Evolutionary conservation across 768 basidiomycete genomes (phyloP).

Genomic region (Pisolithus sp.): DNA sequence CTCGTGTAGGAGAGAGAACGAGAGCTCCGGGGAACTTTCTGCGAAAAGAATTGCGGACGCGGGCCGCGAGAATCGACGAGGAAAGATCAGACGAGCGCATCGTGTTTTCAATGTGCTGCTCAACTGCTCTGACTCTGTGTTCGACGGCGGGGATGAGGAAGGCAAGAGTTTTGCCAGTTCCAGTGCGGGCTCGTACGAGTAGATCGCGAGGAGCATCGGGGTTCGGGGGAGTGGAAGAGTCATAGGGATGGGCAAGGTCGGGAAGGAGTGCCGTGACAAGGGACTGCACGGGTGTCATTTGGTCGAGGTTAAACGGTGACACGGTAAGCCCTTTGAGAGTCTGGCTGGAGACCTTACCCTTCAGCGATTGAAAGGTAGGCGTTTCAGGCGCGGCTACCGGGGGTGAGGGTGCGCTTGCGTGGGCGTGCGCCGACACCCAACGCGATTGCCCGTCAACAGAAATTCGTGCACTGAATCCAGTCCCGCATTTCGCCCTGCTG

Average conservation of each 20-base stretch:
- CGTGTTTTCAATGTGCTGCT: constrained; percentile 36
- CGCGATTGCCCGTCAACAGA: background rate
- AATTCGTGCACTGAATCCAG: background rate
- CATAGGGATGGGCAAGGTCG: constrained; percentile 50
- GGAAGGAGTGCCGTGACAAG: constrained; percentile 75
- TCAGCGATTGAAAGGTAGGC: constrained; percentile 31
- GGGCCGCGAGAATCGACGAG: constrained; percentile 25
- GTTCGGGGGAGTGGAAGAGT: constrained; percentile 15
- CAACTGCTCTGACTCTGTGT: constrained; percentile 57
- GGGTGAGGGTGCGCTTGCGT: background rate
- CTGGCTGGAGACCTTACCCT: constrained; percentile 31
- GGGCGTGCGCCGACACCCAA: background rate
- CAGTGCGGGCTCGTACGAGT: constrained; percentile 82
- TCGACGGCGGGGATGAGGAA: constrained; percentile 88
- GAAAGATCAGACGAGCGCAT: constrained; percentile 37
- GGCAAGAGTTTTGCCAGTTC: constrained; percentile 84
- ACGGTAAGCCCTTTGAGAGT: constrained; percentile 56
- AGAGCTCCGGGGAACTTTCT: constrained; percentile 58
- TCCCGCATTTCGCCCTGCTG: background rate
- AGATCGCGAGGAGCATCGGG: constrained; percentile 48
- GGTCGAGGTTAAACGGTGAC: constrained; percentile 57
- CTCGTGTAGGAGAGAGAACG: constrained; percentile 85
- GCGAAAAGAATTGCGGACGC: constrained; percentile 34
- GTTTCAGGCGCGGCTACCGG: background rate
- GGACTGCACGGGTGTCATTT: constrained; percentile 80